Evolutionary conservation across 371 early-diverging fungal species (phyloP).

Genomic region (Fennellomyces sp.): DNA sequence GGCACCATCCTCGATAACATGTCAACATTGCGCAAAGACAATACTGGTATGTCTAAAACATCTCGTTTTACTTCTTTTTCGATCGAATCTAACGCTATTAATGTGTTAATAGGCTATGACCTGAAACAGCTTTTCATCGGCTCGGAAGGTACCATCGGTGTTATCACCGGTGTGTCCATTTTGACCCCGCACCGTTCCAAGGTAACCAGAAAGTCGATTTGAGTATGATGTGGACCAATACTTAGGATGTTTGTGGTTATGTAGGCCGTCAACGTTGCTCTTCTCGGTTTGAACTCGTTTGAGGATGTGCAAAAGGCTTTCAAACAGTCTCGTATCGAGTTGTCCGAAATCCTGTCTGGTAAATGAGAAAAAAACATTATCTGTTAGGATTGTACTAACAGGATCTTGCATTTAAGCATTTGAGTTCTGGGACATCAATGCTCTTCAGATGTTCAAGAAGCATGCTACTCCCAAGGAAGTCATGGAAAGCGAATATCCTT

Average conservation of each 20-base stretch:
- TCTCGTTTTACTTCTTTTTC: no score
- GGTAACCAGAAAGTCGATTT: slow-evolving; percentile 16
- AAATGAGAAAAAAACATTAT: slow-evolving; percentile 5
- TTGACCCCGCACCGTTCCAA: slow-evolving; percentile 51
- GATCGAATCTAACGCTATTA: no score
- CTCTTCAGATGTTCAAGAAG: slow-evolving; percentile 69
- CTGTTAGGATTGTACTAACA: neutral
- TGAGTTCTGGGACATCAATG: slow-evolving; percentile 91
- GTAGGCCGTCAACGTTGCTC: slow-evolving; percentile 75
- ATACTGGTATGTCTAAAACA: slow-evolving; percentile 46
- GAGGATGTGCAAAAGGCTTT: slow-evolving; percentile 84
- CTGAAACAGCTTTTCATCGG: slow-evolving; percentile 95
- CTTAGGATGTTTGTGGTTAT: neutral
- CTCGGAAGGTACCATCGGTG: slow-evolving; percentile 90
- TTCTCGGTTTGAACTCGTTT: slow-evolving; percentile 78
- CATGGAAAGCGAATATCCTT: slow-evolving; percentile 71
- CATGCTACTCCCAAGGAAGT: slow-evolving; percentile 69
- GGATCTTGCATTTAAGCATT: slow-evolving; percentile 62
- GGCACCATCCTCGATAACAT: slow-evolving; percentile 85
- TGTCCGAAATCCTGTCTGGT: slow-evolving; percentile 92
- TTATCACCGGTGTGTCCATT: slow-evolving; percentile 88
- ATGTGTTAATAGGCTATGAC: slow-evolving; percentile 68
- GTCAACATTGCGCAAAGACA: slow-evolving; percentile 80
- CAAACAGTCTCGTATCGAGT: slow-evolving; percentile 70
- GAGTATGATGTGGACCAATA: neutral